Conservation (phyloP, 495 filamentous ascomycete genomes). For the Penicillium coprophilum region DNA sequence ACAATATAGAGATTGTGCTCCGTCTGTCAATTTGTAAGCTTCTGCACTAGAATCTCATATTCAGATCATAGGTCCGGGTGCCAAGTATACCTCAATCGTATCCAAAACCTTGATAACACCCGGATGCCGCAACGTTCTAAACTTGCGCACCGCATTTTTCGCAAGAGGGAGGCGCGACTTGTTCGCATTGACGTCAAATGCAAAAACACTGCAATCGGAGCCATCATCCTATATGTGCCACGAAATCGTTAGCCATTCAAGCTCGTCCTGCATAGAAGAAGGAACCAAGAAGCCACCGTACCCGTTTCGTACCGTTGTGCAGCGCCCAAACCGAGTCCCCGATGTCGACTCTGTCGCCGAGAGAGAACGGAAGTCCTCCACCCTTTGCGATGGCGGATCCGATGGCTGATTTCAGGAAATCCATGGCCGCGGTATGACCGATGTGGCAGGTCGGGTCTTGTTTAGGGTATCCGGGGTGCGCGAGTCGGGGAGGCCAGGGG, state of each 20-base stretch:
- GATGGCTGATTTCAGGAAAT: slow-evolving; percentile 96
- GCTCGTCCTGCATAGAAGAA: slow-evolving; percentile 3
- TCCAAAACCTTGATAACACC: slow-evolving; percentile 92
- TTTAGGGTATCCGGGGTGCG: slow-evolving; percentile 13
- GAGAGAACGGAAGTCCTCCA: slow-evolving; percentile 84
- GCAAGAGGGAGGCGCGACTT: slow-evolving; percentile 79
- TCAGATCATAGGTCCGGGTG: background rate
- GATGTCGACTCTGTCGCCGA: slow-evolving; percentile 85
- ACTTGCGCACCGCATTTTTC: slow-evolving; percentile 87
- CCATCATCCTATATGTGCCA: slow-evolving; percentile 71
- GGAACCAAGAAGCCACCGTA: slow-evolving; percentile 44
- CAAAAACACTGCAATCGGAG: slow-evolving; percentile 92
- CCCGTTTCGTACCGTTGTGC: slow-evolving; percentile 86
- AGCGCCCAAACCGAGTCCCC: slow-evolving; percentile 91
- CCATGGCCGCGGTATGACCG: slow-evolving; percentile 57
- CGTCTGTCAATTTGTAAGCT: slow-evolving; percentile 53
- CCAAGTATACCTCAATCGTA: slow-evolving; percentile 74
- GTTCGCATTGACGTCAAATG: slow-evolving; percentile 82
- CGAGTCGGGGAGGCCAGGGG: slow-evolving; percentile 12
- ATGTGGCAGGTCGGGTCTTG: slow-evolving; percentile 9
- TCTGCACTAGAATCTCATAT: background rate
- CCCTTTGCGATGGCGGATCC: slow-evolving; percentile 95
- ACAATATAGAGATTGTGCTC: slow-evolving; percentile 93
- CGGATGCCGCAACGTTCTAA: slow-evolving; percentile 87
- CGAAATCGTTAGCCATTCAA: slow-evolving; percentile 1